Evolutionary conservation across 306 rosid genomes (phyloP).

Genomic region (Hippophae rhamnoides): DNA sequence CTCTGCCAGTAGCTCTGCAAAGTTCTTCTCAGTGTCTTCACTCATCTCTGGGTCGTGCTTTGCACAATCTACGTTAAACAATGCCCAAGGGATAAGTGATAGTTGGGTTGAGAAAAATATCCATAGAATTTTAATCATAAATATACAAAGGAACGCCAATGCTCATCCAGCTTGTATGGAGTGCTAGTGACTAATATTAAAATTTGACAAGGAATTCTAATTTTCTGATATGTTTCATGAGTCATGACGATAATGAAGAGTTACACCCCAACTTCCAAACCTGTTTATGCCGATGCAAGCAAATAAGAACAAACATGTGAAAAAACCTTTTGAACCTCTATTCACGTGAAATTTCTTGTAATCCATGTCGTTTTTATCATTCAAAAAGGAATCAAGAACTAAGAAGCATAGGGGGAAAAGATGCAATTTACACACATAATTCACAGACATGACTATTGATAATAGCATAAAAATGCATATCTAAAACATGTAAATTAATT

Average conservation of each 20-base stretch:
- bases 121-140: not conserved
- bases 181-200: not conserved
- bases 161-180: not conserved
- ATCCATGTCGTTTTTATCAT: no score
- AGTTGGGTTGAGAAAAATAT: not conserved
- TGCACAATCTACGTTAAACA: constrained; percentile 57
- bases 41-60: constrained; percentile 82
- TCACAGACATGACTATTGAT: no score
- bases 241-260: not conserved
- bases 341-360: no score
- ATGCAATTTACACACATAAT: no score
- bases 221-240: not conserved
- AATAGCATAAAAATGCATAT: no score
- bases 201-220: not conserved
- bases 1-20: constrained; percentile 77
- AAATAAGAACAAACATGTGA: not conserved
- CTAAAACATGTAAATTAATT: no score
- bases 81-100: constrained; percentile 9
- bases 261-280: not conserved
- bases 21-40: constrained; percentile 80
- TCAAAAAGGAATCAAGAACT: no score
- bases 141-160: not conserved
- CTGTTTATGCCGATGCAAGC: constrained; percentile 1
- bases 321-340: no score
- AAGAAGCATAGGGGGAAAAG: no score